A percentile compares a stretch with the other conserved stretches of the same genome.
Conservation (phyloP, 805 yeast genomes). For the Pichia deserticola region DNA sequence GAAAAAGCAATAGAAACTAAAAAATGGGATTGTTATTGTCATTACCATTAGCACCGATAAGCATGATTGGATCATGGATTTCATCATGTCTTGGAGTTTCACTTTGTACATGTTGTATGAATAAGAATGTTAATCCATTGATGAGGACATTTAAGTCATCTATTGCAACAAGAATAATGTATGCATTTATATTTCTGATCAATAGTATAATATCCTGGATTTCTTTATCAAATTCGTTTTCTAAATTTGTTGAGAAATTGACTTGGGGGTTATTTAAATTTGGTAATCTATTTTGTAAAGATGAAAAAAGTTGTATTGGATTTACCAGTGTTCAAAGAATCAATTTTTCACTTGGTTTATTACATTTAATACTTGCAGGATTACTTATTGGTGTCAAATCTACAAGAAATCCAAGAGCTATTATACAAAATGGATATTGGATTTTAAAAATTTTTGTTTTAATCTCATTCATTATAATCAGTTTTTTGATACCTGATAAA, state of each 20-base stretch:
- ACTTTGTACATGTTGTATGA: slow-evolving; percentile 55
- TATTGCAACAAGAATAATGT: slow-evolving; percentile 76
- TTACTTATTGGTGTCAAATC: slow-evolving; percentile 69
- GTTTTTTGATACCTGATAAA: slow-evolving; percentile 78
- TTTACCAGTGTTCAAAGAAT: slow-evolving; percentile 92
- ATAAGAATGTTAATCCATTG: slow-evolving; percentile 27
- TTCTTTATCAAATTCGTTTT: slow-evolving; percentile 76
- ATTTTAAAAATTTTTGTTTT: slow-evolving; percentile 59
- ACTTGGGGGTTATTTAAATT: slow-evolving; percentile 62
- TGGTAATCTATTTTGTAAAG: slow-evolving; percentile 48
- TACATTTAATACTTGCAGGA: slow-evolving; percentile 67
- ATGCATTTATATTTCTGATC: slow-evolving; percentile 68
- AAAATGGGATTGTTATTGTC: slow-evolving; percentile 65
- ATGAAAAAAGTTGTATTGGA: slow-evolving; percentile 75
- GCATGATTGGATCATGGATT: slow-evolving; percentile 49
- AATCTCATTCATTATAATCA: slow-evolving; percentile 45
- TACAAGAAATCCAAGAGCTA: slow-evolving; percentile 68
- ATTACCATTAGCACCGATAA: slow-evolving; percentile 54
- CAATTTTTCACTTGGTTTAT: slow-evolving; percentile 76
- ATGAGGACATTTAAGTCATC: slow-evolving; percentile 52
- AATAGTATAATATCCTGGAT: slow-evolving; percentile 89
- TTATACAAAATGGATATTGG: slow-evolving; percentile 92
- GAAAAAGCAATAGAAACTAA: background rate
- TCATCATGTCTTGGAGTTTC: slow-evolving; percentile 83
- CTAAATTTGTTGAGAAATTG: slow-evolving; percentile 62